A percentile compares a stretch with the other conserved stretches of the same genome.
Evolutionary conservation across 179 eudicot species (phyloP).

Genomic region (Gypsophila paniculata): DNA sequence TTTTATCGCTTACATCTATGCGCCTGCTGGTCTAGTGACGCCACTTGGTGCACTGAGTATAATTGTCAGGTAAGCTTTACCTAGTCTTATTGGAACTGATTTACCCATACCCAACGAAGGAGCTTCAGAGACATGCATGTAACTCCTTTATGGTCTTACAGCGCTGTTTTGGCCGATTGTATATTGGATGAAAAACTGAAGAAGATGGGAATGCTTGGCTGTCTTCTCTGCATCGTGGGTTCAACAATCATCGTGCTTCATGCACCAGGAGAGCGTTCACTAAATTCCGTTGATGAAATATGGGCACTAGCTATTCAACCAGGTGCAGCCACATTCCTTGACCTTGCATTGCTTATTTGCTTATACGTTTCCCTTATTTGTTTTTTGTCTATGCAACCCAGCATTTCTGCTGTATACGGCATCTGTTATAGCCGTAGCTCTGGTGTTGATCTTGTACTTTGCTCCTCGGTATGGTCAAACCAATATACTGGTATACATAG

Average conservation of each 20-base stretch:
- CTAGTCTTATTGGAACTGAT: slow-evolving; percentile 5
- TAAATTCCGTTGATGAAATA: slow-evolving; percentile 76
- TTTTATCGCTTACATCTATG: slow-evolving; percentile 88
- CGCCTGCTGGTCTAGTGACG: slow-evolving; percentile 91
- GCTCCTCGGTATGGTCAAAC: slow-evolving; percentile 90
- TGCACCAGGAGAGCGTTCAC: slow-evolving; percentile 73
- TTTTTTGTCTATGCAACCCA: slow-evolving; percentile 32
- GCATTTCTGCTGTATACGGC: slow-evolving; percentile 77
- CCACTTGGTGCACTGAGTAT: slow-evolving; percentile 93
- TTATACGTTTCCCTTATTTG: slow-evolving; percentile 1
- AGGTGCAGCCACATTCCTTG: slow-evolving; percentile 36
- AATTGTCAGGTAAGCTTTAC: slow-evolving; percentile 62
- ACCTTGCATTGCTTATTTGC: not conserved
- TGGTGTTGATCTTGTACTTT: slow-evolving; percentile 73
- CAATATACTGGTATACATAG: slow-evolving; percentile 66
- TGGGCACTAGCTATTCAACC: slow-evolving; percentile 88
- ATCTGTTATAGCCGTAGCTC: slow-evolving; percentile 59
- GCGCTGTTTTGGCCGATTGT: slow-evolving; percentile 87
- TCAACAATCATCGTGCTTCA: slow-evolving; percentile 75
- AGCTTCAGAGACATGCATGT: slow-evolving; percentile 9
- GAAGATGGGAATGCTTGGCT: slow-evolving; percentile 78
- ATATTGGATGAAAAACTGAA: slow-evolving; percentile 66
- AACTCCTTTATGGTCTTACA: slow-evolving; percentile 28
- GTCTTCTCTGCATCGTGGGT: slow-evolving; percentile 78
- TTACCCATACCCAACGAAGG: not conserved